Evolutionary conservation across 208 protist genomes (phyloP).

Genomic region (Strigomonas galati): DNA sequence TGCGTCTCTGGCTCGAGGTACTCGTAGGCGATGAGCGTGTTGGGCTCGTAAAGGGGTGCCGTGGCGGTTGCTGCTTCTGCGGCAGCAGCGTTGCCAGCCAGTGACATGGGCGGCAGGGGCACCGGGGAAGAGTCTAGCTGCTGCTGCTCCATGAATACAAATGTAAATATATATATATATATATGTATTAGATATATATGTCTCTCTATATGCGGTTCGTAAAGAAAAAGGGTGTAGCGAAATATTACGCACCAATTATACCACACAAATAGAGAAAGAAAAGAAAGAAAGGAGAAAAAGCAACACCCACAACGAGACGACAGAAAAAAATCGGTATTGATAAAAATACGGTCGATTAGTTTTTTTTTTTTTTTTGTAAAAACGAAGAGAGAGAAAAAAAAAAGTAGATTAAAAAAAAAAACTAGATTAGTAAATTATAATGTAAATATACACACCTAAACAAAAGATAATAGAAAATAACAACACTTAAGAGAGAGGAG

Average conservation of each 20-base stretch:
- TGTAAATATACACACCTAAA: not conserved
- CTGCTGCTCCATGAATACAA: not conserved
- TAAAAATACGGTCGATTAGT: too few species aligned
- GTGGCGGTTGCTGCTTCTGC: not conserved
- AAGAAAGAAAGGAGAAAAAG: constrained; percentile 7
- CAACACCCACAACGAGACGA: not conserved
- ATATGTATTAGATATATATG: too few species aligned
- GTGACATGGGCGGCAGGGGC: not conserved
- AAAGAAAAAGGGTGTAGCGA: too few species aligned
- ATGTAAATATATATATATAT: constrained; percentile 20
- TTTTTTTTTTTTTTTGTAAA: constrained; percentile 8
- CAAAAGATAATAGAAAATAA: not conserved
- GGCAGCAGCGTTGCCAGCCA: too few species aligned
- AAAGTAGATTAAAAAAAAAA: constrained; percentile 4
- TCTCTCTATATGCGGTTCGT: too few species aligned
- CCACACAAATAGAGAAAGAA: constrained; percentile 4
- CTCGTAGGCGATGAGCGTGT: constrained; percentile 46
- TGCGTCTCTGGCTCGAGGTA: constrained; percentile 22
- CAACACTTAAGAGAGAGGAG: constrained; percentile 5
- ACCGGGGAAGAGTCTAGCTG: not conserved
- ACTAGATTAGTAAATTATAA: not conserved
- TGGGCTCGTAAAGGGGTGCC: constrained; percentile 12
- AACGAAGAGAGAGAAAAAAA: constrained; percentile 2
- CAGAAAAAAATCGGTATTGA: not conserved
- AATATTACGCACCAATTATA: not conserved